These are phyloP conservation scores for Theobroma cacao DNA, from an alignment of 345 rosid species.

Conservation along the genomic window DNA sequence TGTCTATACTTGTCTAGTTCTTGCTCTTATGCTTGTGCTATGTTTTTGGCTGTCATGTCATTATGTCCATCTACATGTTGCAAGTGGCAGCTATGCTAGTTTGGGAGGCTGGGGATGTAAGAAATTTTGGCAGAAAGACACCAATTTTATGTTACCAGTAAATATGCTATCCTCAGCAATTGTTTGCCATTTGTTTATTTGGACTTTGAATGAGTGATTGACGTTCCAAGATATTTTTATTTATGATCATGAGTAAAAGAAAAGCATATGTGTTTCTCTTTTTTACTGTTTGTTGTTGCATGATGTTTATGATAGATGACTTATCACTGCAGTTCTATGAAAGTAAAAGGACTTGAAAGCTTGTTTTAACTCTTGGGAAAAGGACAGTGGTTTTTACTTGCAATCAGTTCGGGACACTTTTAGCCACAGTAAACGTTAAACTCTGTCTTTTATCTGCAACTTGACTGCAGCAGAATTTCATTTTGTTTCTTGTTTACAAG, in stretches of 20 bases:
- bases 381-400: background rate
- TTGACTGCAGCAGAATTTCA: background rate
- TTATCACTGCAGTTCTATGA: background rate
- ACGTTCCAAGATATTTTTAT: background rate
- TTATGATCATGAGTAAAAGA: background rate
- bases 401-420: background rate
- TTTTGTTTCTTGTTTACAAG: background rate
- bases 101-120: background rate
- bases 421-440: background rate
- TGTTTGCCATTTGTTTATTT: background rate
- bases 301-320: background rate
- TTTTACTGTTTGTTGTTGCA: background rate
- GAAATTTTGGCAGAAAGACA: background rate
- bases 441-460: background rate
- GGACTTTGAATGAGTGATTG: background rate
- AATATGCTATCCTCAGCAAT: background rate
- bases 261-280: constrained; percentile 5
- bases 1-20: background rate
- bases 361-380: background rate
- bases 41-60: background rate
- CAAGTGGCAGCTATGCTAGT: background rate
- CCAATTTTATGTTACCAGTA: background rate
- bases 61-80: background rate
- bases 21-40: background rate
- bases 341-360: background rate